Conservation (phyloP, 2,329 filamentous ascomycete genomes). For the Colletotrichum zoysiae region DNA sequence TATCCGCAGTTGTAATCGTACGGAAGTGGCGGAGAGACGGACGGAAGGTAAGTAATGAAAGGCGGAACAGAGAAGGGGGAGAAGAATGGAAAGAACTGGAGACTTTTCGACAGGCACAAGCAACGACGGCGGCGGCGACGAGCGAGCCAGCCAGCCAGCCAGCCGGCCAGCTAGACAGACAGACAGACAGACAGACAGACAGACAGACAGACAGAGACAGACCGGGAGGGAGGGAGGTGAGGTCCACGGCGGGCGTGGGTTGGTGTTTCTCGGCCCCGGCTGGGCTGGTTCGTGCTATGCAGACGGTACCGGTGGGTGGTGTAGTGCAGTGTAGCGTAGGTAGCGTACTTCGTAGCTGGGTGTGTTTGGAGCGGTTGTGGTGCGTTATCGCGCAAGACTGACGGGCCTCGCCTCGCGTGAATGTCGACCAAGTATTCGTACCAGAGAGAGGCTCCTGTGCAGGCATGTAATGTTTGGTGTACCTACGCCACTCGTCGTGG, state of each 20-base stretch:
- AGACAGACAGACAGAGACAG: too few relatives aligned
- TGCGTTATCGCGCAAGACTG: slow-evolving; percentile 26
- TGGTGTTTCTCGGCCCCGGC: slow-evolving; percentile 26
- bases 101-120: neutral
- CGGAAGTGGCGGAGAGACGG: slow-evolving; percentile 36
- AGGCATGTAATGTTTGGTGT: neutral
- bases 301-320: neutral
- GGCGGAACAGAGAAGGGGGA: slow-evolving; percentile 20
- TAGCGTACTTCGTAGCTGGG: neutral
- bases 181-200: too few relatives aligned
- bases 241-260: slow-evolving; percentile 19
- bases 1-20: too few relatives aligned
- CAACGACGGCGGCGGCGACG: neutral
- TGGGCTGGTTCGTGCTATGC: neutral
- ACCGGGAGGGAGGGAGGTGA: slow-evolving; percentile 6
- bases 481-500: neutral
- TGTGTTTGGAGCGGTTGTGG: slow-evolving; percentile 12
- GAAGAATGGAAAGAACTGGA: slow-evolving; percentile 23
- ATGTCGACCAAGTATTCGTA: too few relatives aligned
- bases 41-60: slow-evolving; percentile 36
- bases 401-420: too few relatives aligned
- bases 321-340: too few relatives aligned
- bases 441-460: neutral
- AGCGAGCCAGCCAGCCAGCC: neutral
- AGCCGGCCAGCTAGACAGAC: too few relatives aligned